phyloP scores from a whole-genome alignment of 768 basidiomycete species.

The Mycena indigotica region DNA sequence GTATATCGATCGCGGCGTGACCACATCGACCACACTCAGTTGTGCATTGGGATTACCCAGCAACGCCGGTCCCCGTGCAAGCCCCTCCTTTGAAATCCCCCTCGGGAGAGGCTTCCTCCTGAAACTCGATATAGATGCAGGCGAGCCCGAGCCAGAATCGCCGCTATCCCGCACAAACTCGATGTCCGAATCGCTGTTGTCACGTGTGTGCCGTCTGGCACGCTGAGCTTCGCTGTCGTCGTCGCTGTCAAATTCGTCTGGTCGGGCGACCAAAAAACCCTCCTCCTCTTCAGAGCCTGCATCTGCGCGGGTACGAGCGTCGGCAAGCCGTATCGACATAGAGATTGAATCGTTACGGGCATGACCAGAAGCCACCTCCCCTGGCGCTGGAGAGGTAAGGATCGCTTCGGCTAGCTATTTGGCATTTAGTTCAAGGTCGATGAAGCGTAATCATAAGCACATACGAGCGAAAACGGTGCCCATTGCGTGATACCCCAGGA shows the following conservation, averaged over 20 bases:
- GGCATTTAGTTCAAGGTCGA: neutral
- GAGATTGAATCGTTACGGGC: conserved; percentile 1
- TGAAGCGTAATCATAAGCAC: conserved; percentile 25
- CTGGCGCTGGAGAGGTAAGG: conserved; percentile 57
- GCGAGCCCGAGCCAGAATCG: neutral
- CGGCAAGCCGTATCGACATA: conserved; percentile 44
- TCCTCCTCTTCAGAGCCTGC: conserved; percentile 34
- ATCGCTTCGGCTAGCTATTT: conserved; percentile 83
- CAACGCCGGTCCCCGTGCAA: conserved; percentile 22
- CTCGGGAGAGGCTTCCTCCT: neutral
- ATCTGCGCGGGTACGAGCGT: conserved; percentile 41
- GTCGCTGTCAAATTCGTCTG: conserved; percentile 14
- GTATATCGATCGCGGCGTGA: conserved; percentile 16
- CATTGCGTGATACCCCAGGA: conserved; percentile 93
- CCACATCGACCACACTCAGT: conserved; percentile 48
- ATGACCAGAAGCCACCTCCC: conserved; percentile 30
- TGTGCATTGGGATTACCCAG: conserved; percentile 51
- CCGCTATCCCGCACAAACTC: neutral
- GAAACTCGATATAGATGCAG: neutral
- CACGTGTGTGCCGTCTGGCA: neutral
- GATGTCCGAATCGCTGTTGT: conserved; percentile 1
- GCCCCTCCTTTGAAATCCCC: neutral
- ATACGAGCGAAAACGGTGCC: conserved; percentile 88
- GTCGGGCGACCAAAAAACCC: conserved; percentile 16
- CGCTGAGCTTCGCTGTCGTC: conserved; percentile 4